Percentiles rank a stretch among this genome's conserved stretches.
phyloP scores from a whole-genome alignment of 257 asterid species.

The Ophiorrhiza pumila region DNA sequence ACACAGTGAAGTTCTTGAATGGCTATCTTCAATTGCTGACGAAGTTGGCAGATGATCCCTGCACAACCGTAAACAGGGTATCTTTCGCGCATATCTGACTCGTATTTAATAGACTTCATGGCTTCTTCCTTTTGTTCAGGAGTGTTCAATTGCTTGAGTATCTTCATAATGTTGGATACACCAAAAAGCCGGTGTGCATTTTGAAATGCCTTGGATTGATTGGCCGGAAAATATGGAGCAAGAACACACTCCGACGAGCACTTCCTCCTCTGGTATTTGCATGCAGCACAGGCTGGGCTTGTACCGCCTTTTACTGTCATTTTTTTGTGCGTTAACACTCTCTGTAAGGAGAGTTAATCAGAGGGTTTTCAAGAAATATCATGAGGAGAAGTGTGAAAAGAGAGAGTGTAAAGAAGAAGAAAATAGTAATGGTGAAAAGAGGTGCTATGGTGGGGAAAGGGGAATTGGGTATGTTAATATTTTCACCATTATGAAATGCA shows the following conservation, averaged over 20 bases:
- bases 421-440: background rate
- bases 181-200: slow-evolving; percentile 68
- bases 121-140: slow-evolving; percentile 49
- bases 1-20: slow-evolving; percentile 32
- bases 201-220: slow-evolving; percentile 43
- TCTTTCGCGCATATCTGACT: slow-evolving; percentile 49
- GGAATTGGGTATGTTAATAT: background rate
- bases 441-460: background rate
- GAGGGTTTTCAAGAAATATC: background rate
- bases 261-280: slow-evolving; percentile 63
- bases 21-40: slow-evolving; percentile 18
- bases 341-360: background rate
- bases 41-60: slow-evolving; percentile 32
- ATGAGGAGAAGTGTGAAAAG: background rate
- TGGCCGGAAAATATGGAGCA: slow-evolving; percentile 69
- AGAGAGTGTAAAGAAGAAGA: background rate
- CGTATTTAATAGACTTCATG: slow-evolving; percentile 61
- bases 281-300: slow-evolving; percentile 73
- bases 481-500: background rate
- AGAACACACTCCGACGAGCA: slow-evolving; percentile 50
- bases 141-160: slow-evolving; percentile 18
- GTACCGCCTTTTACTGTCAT: slow-evolving; percentile 52
- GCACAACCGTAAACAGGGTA: slow-evolving; percentile 56
- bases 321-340: background rate
- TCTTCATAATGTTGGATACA: slow-evolving; percentile 45